These are phyloP conservation scores for Alternaria consortialis DNA, from an alignment of 2,329 filamentous ascomycete species.

Conservation along the genomic window DNA sequence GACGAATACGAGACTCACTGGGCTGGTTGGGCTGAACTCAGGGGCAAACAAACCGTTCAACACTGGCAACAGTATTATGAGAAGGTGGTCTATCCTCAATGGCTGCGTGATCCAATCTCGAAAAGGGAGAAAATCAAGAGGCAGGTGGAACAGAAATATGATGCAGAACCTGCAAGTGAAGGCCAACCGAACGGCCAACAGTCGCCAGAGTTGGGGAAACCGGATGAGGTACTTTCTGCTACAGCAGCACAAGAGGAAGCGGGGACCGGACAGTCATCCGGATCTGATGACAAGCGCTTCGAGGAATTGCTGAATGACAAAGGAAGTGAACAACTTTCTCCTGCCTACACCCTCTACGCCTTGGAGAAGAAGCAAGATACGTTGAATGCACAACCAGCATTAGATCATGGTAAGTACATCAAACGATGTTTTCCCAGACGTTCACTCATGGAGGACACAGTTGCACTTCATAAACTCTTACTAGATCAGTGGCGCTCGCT, in stretches of 20 bases:
- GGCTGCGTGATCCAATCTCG: conserved; percentile 34
- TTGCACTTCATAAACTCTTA: conserved; percentile 24
- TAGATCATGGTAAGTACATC: conserved; percentile 26
- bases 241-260: neutral
- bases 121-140: conserved; percentile 36
- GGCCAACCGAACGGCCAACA: conserved; percentile 20
- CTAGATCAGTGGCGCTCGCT: conserved; percentile 29
- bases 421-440: neutral
- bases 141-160: conserved; percentile 23
- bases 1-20: conserved; percentile 32
- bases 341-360: conserved; percentile 32
- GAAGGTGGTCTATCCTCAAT: conserved; percentile 45
- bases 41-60: conserved; percentile 33
- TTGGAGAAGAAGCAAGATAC: conserved; percentile 21
- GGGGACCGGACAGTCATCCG: neutral
- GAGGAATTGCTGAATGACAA: conserved; percentile 21
- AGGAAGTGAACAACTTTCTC: conserved; percentile 12
- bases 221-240: neutral
- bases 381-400: conserved; percentile 23
- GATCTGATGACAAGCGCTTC: conserved; percentile 21
- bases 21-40: conserved; percentile 32
- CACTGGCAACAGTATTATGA: conserved; percentile 50
- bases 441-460: conserved; percentile 17
- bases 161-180: conserved; percentile 1
- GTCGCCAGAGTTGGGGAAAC: conserved; percentile 11